A percentile compares a stretch with the other conserved stretches of the same genome.
These are phyloP conservation scores for Fusarium subtropicale DNA, from an alignment of 2,329 filamentous ascomycete species.

Conservation along the genomic window DNA sequence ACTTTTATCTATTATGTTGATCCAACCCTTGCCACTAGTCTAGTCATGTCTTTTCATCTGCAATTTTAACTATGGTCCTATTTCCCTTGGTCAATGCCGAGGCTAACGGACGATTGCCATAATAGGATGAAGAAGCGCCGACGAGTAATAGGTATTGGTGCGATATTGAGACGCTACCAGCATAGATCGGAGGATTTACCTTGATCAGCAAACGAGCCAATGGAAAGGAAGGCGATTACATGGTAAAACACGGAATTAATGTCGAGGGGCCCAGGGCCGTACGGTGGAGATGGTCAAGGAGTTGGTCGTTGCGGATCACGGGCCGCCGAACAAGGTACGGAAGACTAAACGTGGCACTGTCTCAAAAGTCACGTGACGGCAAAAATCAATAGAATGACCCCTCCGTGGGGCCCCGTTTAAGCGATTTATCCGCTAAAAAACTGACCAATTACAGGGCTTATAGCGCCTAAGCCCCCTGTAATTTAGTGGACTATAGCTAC, in stretches of 20 bases:
- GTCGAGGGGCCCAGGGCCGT: background rate
- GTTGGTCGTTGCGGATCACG: background rate
- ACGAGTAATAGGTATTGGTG: conserved; percentile 15
- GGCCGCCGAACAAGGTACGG: background rate
- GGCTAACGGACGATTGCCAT: conserved; percentile 24
- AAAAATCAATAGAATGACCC: too few relatives aligned
- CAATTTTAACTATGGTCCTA: conserved; percentile 1
- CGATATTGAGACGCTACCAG: conserved; percentile 5
- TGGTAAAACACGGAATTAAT: conserved; percentile 24
- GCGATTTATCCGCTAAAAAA: too few relatives aligned
- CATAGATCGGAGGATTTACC: background rate
- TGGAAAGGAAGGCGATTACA: conserved; percentile 12
- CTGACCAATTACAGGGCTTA: too few relatives aligned
- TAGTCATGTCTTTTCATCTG: background rate
- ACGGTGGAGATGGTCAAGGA: conserved; percentile 14
- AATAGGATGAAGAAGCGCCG: conserved; percentile 9
- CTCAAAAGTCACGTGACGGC: too few relatives aligned
- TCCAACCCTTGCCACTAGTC: background rate
- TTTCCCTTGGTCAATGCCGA: conserved; percentile 25
- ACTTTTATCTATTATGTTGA: conserved; percentile 3
- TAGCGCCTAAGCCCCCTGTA: too few relatives aligned
- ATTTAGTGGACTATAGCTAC: too few relatives aligned
- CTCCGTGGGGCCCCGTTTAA: too few relatives aligned
- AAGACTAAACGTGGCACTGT: too few relatives aligned
- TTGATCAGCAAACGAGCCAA: conserved; percentile 5